A percentile compares a stretch with the other conserved stretches of the same genome.
phyloP scores from a whole-genome alignment of 345 rosid species.

The Acer campestre region DNA sequence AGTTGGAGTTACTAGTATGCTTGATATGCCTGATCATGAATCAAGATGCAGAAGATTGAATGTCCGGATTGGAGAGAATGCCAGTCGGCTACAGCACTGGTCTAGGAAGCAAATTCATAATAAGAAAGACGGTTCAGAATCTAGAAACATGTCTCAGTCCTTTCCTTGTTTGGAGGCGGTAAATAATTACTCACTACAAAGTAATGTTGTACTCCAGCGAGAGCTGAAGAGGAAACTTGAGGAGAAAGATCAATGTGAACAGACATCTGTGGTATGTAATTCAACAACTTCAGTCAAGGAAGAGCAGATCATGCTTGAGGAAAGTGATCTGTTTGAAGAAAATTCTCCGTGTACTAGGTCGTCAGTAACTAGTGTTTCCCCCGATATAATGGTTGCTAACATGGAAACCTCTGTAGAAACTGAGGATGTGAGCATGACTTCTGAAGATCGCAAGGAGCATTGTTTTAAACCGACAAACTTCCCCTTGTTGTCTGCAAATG shows the following conservation, averaged over 20 bases:
- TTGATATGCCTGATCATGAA: slow-evolving; percentile 22
- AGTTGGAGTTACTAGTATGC: slow-evolving; percentile 26
- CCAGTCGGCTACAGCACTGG: slow-evolving; percentile 6
- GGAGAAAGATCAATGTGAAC: slow-evolving; percentile 19
- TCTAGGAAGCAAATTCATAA: slow-evolving; percentile 13
- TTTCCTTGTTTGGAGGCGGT: slow-evolving; percentile 8
- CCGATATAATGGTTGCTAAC: slow-evolving; percentile 9
- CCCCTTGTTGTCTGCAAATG: slow-evolving; percentile 11
- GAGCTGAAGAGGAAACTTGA: slow-evolving; percentile 15
- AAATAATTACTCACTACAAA: background rate
- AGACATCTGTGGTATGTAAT: slow-evolving; percentile 1
- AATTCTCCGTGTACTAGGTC: background rate
- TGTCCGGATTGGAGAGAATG: slow-evolving; percentile 16
- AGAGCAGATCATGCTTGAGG: slow-evolving; percentile 4
- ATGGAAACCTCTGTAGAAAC: slow-evolving; percentile 15
- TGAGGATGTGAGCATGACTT: slow-evolving; percentile 4
- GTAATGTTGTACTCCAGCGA: slow-evolving; percentile 3
- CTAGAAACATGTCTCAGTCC: slow-evolving; percentile 14
- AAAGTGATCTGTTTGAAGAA: background rate
- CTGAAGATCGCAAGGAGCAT: slow-evolving; percentile 20
- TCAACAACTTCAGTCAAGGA: slow-evolving; percentile 12
- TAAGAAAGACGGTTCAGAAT: slow-evolving; percentile 21
- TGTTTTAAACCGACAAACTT: slow-evolving; percentile 6
- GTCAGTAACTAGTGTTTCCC: background rate
- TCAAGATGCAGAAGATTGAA: background rate